phyloP scores from a whole-genome alignment of 2,329 filamentous ascomycete genomes.

The Diplocarpon mali region DNA sequence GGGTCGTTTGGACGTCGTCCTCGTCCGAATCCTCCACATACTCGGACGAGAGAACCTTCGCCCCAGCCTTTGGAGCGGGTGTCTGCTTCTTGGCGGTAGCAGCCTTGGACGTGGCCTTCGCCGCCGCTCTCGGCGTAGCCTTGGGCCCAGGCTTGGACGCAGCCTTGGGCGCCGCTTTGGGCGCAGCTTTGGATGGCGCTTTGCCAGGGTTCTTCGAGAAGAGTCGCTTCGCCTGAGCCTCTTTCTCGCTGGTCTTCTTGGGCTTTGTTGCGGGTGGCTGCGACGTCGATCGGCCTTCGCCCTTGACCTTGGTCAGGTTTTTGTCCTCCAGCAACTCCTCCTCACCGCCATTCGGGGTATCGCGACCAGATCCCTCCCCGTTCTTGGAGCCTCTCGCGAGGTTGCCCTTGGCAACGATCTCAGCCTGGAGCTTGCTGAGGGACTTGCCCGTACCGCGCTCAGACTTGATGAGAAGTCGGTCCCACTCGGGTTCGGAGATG shows the following conservation, averaged over 20 bases:
- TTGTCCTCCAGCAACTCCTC: constrained; percentile 23
- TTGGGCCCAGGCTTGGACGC: neutral
- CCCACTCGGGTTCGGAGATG: constrained; percentile 47
- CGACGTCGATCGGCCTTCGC: constrained; percentile 38
- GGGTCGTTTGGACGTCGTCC: constrained; percentile 13
- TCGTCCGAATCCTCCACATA: constrained; percentile 27
- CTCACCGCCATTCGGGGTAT: constrained; percentile 30
- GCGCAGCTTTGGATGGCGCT: constrained; percentile 5
- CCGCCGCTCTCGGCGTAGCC: neutral
- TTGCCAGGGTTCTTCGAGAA: constrained; percentile 28
- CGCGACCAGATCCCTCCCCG: constrained; percentile 36
- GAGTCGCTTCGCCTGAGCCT: constrained; percentile 46
- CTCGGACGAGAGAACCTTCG: constrained; percentile 25
- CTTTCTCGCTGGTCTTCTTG: constrained; percentile 45
- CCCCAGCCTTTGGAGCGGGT: constrained; percentile 14
- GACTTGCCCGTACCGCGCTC: constrained; percentile 50
- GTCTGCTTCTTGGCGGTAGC: constrained; percentile 7
- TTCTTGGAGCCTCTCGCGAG: constrained; percentile 40
- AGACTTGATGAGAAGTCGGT: constrained; percentile 44
- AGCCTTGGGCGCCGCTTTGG: constrained; percentile 2
- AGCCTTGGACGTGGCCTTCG: constrained; percentile 1
- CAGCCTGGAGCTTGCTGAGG: constrained; percentile 49
- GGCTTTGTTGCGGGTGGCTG: constrained; percentile 39
- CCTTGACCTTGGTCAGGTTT: constrained; percentile 25
- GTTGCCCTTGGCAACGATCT: constrained; percentile 34